Evolutionary conservation across 495 filamentous ascomycete species (phyloP).

Genomic region (Poronia punctata): DNA sequence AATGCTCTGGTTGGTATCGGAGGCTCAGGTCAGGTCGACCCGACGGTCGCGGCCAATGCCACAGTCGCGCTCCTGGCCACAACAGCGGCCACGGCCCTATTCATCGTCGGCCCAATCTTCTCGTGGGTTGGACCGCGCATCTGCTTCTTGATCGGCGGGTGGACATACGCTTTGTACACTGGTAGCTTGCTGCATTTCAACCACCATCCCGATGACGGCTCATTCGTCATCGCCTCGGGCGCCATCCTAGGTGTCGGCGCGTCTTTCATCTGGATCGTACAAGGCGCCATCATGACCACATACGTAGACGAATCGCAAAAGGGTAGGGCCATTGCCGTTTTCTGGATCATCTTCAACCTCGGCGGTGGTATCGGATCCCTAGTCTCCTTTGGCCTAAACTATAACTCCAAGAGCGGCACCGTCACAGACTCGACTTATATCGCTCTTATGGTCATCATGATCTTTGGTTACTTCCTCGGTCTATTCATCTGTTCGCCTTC

Average conservation of each 20-base stretch:
- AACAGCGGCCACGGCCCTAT: slow-evolving; percentile 35
- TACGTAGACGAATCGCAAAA: slow-evolving; percentile 43
- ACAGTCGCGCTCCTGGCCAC: slow-evolving; percentile 34
- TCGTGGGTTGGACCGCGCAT: slow-evolving; percentile 34
- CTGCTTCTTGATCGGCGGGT: slow-evolving; percentile 36
- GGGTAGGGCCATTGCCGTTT: slow-evolving; percentile 44
- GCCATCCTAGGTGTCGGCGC: slow-evolving; percentile 43
- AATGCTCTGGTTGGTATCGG: slow-evolving; percentile 13
- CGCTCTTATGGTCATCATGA: slow-evolving; percentile 44
- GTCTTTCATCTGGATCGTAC: slow-evolving; percentile 44
- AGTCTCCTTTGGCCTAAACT: slow-evolving; percentile 41
- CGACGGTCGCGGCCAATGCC: slow-evolving; percentile 37
- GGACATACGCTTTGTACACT: slow-evolving; percentile 38
- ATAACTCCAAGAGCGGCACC: slow-evolving; percentile 29
- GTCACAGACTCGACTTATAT: slow-evolving; percentile 48
- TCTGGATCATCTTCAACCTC: slow-evolving; percentile 50
- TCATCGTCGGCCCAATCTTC: slow-evolving; percentile 38
- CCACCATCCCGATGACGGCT: slow-evolving; percentile 3
- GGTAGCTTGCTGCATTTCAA: slow-evolving; percentile 38
- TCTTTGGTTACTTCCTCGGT: slow-evolving; percentile 35
- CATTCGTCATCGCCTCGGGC: slow-evolving; percentile 23
- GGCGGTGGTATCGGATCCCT: slow-evolving; percentile 44
- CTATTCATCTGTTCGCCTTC: slow-evolving; percentile 33
- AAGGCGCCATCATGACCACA: slow-evolving; percentile 50
- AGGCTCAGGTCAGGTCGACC: slow-evolving; percentile 15